Conservation (phyloP, 192 early-diverging fungal species). For the Podila clonocystis region DNA sequence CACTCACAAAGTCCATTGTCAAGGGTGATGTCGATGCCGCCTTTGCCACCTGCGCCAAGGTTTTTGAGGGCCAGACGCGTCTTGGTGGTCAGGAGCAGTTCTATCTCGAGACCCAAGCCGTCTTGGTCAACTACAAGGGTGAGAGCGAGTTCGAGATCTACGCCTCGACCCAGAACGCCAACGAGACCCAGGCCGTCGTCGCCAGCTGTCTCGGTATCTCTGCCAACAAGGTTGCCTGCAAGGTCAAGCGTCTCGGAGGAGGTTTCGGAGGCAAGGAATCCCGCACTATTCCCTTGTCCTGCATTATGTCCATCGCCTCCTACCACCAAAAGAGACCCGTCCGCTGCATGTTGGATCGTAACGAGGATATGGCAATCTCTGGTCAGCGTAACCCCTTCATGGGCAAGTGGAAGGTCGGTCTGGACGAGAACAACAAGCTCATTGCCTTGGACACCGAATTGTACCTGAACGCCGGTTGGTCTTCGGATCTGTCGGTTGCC, state of each 20-base stretch:
- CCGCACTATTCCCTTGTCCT: constrained; percentile 71
- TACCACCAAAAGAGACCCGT: constrained; percentile 73
- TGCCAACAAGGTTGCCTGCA: constrained; percentile 73
- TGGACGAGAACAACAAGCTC: constrained; percentile 72
- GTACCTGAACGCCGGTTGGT: constrained; percentile 74
- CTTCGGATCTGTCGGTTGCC: constrained; percentile 68
- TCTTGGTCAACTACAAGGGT: constrained; percentile 77
- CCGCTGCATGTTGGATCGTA: constrained; percentile 81
- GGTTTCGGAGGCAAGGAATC: constrained; percentile 88
- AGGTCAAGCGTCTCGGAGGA: constrained; percentile 88
- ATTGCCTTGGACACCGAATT: constrained; percentile 68
- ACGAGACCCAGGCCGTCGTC: constrained; percentile 74
- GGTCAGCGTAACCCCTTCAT: constrained; percentile 86
- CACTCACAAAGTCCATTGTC: constrained; percentile 58
- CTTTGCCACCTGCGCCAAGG: constrained; percentile 57
- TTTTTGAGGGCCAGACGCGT: constrained; percentile 65
- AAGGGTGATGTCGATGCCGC: constrained; percentile 73
- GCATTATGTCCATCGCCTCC: constrained; percentile 75
- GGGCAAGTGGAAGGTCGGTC: constrained; percentile 80
- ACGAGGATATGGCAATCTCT: constrained; percentile 83
- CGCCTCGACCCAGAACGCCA: constrained; percentile 81
- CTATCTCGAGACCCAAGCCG: constrained; percentile 84
- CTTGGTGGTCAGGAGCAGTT: constrained; percentile 84
- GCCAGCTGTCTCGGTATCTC: constrained; percentile 80
- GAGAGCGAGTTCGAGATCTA: constrained; percentile 86